Conservation (phyloP, 225 moss, liverwort and hornwort species). For the Polytrichum commune region DNA sequence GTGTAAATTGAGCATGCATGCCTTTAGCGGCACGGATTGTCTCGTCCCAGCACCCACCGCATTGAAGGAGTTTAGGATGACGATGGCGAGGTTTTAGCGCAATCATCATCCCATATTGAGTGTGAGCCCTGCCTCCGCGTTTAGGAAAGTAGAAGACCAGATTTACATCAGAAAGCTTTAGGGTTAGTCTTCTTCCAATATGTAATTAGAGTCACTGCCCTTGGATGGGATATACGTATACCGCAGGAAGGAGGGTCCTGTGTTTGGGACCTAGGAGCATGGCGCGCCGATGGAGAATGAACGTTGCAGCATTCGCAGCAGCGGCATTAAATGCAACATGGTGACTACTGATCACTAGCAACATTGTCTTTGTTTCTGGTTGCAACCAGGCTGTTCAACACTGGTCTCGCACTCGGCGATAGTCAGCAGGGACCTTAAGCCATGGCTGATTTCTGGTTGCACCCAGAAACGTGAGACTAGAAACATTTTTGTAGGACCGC, state of each 20-base stretch:
- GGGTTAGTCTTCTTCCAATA: slow-evolving; percentile 37
- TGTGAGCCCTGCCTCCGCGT: too few relatives aligned
- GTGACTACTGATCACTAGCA: neutral
- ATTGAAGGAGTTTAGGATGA: too few relatives aligned
- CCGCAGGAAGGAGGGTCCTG: slow-evolving; percentile 40
- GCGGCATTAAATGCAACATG: neutral
- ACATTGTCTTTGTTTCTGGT: slow-evolving; percentile 31
- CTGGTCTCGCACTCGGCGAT: neutral
- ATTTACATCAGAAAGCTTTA: slow-evolving; percentile 4
- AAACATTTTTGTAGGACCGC: slow-evolving; percentile 40
- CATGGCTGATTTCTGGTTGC: slow-evolving; percentile 26
- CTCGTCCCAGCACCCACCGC: too few relatives aligned
- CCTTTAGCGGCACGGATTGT: too few relatives aligned
- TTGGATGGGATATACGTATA: slow-evolving; percentile 30
- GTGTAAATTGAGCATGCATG: too few relatives aligned
- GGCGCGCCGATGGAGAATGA: slow-evolving; percentile 4
- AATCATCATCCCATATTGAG: too few relatives aligned
- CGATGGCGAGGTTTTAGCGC: too few relatives aligned
- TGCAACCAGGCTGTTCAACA: slow-evolving; percentile 36
- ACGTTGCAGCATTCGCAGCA: slow-evolving; percentile 15
- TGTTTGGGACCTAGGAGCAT: slow-evolving; percentile 37
- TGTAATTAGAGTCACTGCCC: slow-evolving; percentile 28
- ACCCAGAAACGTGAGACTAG: slow-evolving; percentile 41
- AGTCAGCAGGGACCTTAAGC: too few relatives aligned
- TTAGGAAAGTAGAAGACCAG: too few relatives aligned